Base-by-base conservation (phyloP, 1,139 yeast genomes). In the Suhomyces guaymorum region DNA sequence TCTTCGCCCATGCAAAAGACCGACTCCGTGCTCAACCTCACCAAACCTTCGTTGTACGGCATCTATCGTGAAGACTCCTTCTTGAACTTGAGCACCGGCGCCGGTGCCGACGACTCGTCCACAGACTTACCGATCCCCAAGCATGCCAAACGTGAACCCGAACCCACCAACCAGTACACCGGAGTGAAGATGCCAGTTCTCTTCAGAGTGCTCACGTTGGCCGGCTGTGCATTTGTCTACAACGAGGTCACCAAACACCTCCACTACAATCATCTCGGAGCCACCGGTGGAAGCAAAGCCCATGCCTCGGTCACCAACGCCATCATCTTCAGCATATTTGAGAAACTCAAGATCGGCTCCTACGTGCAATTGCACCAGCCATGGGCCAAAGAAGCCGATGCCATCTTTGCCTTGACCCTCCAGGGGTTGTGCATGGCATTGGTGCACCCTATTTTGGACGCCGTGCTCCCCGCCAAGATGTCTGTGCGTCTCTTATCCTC, bases 391-490 rank as follows among this genome's bases (percentile, higher is more conserved):
- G 21, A 28, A 9, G 32, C 51, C n/a, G 66, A 68, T 42, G 46
- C 48, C 9, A 37, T 50, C 1, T 36, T 64, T 9, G 63, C 67
- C 6, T 55, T 67, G 37, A 37, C 57, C 8, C 31, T 67, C 14
- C 72, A 81, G 48, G 95, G 95, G 2, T 55, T 82, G 20, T 45
- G 78, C 10, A 70, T 85, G 61, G 90, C 94, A 6, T 52, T 71
- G 10, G 51, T 80, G 22, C 74, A 82, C 30, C 92, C 95, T 8
- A 38, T 78, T 1, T 59, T 82, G 49, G 94, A 84, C 54, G 54
- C 55, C 32, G 28, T 66, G 4, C 60, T 70, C 43, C 80, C 79
- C 6, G 40, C 50, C n/a, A 39, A 42, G 16, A 52, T 60, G 35
- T 59, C 63, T 15, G 53, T 45, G 26, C 43, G 55, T 19, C 47